Conservation (phyloP, 2,329 filamentous ascomycete species). For the Huntiella omanensis region DNA sequence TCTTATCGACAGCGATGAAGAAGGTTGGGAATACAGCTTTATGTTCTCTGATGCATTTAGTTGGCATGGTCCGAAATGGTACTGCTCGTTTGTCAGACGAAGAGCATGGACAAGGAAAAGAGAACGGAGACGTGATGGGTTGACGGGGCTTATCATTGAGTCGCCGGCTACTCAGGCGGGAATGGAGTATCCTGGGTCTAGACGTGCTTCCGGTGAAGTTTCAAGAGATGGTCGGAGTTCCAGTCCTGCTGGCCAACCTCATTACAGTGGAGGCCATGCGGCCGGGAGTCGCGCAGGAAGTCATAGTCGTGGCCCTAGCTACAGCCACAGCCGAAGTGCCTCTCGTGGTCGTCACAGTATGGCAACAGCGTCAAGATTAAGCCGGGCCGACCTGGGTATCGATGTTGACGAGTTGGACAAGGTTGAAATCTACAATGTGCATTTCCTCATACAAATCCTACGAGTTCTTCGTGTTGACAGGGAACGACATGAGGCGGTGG, state of each 20-base stretch:
- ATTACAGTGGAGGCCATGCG: too few relatives aligned
- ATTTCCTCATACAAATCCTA: conserved; percentile 49
- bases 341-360: conserved; percentile 5
- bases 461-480: conserved; percentile 62
- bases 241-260: background rate
- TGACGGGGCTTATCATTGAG: conserved; percentile 14
- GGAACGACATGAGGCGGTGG: conserved; percentile 72
- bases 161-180: background rate
- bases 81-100: conserved; percentile 82
- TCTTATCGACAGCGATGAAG: conserved; percentile 51
- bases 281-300: background rate
- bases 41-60: conserved; percentile 55
- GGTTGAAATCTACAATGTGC: conserved; percentile 36
- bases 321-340: conserved; percentile 2
- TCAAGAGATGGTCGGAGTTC: background rate
- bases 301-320: background rate
- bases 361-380: conserved; percentile 12
- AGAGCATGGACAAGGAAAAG: conserved; percentile 75
- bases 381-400: conserved; percentile 26
- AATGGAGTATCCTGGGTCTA: background rate
- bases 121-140: conserved; percentile 35
- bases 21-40: conserved; percentile 94
- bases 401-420: conserved; percentile 35
- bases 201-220: background rate
- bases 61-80: conserved; percentile 88